phyloP scores from a whole-genome alignment of 352 stramenopile genomes.

The Globisporangium orthogonon region DNA sequence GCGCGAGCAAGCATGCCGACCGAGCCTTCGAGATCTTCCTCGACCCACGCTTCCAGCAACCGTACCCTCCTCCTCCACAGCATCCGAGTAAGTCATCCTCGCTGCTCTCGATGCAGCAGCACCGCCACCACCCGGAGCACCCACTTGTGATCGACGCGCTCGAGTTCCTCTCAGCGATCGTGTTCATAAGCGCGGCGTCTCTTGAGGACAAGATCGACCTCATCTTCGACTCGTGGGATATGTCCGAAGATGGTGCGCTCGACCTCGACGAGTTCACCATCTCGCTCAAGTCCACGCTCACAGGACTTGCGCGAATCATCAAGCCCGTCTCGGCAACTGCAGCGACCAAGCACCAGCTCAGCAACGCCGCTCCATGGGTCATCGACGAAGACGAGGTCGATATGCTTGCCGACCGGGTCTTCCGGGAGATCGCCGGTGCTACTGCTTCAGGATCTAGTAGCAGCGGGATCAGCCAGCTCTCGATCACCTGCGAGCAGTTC shows the following conservation, averaged over 20 bases:
- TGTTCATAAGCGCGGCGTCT: slow-evolving; percentile 47
- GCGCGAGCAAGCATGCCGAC: slow-evolving; percentile 39
- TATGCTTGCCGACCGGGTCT: slow-evolving; percentile 48
- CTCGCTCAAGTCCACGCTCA: slow-evolving; percentile 79
- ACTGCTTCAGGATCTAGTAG: slow-evolving; percentile 7
- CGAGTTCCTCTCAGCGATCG: slow-evolving; percentile 72
- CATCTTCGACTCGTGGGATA: slow-evolving; percentile 84
- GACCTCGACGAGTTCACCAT: slow-evolving; percentile 85
- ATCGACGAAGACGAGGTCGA: slow-evolving; percentile 63
- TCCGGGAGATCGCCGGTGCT: slow-evolving; percentile 59
- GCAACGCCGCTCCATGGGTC: neutral
- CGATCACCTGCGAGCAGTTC: slow-evolving; percentile 77
- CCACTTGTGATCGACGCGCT: slow-evolving; percentile 53
- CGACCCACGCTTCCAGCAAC: slow-evolving; percentile 23
- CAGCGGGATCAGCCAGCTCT: slow-evolving; percentile 21
- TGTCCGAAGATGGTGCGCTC: slow-evolving; percentile 74
- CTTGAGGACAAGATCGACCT: slow-evolving; percentile 80
- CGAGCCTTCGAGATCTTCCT: slow-evolving; percentile 54
- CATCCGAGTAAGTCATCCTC: neutral
- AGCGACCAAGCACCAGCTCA: slow-evolving; percentile 1
- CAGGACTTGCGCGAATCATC: slow-evolving; percentile 65
- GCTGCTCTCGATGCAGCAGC: neutral
- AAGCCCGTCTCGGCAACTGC: slow-evolving; percentile 12
- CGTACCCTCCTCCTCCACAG: slow-evolving; percentile 4
- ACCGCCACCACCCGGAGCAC: slow-evolving; percentile 6